Evolutionary conservation across 305 asterid species (phyloP).

Genomic region (Caryopteris hybrid): DNA sequence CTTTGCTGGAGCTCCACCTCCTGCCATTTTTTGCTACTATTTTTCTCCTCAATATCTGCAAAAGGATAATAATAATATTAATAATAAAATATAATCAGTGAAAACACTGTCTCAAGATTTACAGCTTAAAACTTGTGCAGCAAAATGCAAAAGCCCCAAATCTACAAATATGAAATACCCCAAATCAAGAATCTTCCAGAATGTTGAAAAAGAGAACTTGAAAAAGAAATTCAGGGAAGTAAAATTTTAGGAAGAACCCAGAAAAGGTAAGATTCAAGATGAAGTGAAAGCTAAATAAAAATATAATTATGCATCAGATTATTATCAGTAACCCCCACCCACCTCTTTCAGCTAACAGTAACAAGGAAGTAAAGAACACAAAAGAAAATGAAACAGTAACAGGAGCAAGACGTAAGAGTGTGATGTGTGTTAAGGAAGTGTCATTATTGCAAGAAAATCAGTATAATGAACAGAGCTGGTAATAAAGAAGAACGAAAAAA

Average conservation of each 20-base stretch:
- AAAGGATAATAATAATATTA: neutral
- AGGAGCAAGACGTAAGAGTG: constrained; percentile 19
- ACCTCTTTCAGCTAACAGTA: constrained; percentile 16
- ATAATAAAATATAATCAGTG: neutral
- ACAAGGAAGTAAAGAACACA: constrained; percentile 8
- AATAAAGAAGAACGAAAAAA: neutral
- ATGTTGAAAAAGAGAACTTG: constrained; percentile 21
- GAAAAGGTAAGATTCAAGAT: constrained; percentile 26
- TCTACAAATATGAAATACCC: constrained; percentile 31
- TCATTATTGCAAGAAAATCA: constrained; percentile 26
- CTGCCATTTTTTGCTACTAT: constrained; percentile 44
- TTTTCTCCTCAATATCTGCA: constrained; percentile 25
- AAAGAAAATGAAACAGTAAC: constrained; percentile 30
- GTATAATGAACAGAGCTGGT: neutral
- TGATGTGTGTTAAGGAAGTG: constrained; percentile 25
- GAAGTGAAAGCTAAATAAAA: neutral
- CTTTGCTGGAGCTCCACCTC: constrained; percentile 55
- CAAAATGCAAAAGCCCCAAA: constrained; percentile 38
- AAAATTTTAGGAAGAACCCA: constrained; percentile 26
- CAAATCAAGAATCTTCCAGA: constrained; percentile 30
- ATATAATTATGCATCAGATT: constrained; percentile 9
- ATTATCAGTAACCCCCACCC: constrained; percentile 16
- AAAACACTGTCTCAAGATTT: constrained; percentile 17
- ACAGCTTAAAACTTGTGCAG: constrained; percentile 1
- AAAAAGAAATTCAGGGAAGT: constrained; percentile 2